A percentile compares a stretch with the other conserved stretches of the same genome.
Evolutionary conservation across 305 asterid genomes (phyloP).

Genomic region (Fraxinus latifolia): DNA sequence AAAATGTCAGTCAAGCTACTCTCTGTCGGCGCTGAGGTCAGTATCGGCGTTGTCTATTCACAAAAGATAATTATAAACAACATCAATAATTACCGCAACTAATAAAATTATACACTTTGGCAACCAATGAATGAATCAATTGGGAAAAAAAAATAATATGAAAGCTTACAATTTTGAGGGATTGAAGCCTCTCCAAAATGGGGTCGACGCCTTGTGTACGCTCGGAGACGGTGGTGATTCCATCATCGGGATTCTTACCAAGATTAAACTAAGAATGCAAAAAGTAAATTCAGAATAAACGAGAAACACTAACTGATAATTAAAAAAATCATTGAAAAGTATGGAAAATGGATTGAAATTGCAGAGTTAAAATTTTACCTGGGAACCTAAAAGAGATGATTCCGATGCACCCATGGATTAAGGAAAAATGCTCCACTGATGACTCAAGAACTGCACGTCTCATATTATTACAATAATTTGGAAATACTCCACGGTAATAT

Average conservation of each 20-base stretch:
- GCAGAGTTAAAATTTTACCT: slow-evolving; percentile 34
- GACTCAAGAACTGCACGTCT: neutral
- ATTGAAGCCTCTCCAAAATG: slow-evolving; percentile 63
- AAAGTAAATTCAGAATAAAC: neutral
- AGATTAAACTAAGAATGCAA: slow-evolving; percentile 14
- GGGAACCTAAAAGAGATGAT: slow-evolving; percentile 50
- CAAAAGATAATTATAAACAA: neutral
- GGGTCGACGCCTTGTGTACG: slow-evolving; percentile 63
- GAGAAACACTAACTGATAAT: too few relatives aligned
- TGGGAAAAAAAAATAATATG: neutral
- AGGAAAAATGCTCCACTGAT: neutral
- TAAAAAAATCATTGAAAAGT: neutral
- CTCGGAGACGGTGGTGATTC: slow-evolving; percentile 76
- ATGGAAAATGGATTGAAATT: neutral
- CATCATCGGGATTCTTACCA: slow-evolving; percentile 47
- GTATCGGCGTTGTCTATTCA: slow-evolving; percentile 63
- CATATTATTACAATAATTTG: neutral
- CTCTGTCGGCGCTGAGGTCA: slow-evolving; percentile 70
- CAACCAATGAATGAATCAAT: neutral
- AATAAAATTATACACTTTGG: neutral
- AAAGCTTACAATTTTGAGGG: slow-evolving; percentile 67
- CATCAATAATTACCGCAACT: neutral
- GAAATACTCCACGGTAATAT: neutral
- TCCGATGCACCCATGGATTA: slow-evolving; percentile 74
- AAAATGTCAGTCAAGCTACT: slow-evolving; percentile 80